These are phyloP conservation scores for Kuraishia borneana DNA, from an alignment of 805 yeast genomes.

Conservation along the genomic window DNA sequence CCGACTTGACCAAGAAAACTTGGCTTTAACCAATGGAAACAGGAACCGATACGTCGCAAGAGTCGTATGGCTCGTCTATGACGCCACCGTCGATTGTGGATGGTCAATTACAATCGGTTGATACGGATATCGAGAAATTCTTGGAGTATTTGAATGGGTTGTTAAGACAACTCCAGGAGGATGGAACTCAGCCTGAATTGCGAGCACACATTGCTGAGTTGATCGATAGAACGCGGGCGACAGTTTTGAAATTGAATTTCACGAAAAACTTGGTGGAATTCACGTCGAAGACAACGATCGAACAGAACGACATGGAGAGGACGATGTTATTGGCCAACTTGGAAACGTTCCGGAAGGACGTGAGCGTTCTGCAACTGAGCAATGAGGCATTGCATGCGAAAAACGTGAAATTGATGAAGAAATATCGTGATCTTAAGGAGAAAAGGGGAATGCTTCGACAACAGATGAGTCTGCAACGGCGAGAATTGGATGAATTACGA, in stretches of 20 bases:
- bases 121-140: background rate
- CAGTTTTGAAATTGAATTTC: slow-evolving; percentile 18
- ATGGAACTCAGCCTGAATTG: background rate
- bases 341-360: slow-evolving; percentile 14
- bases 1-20: no score
- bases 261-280: slow-evolving; percentile 18
- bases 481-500: slow-evolving; percentile 13
- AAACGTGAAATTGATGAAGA: slow-evolving; percentile 20
- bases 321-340: slow-evolving; percentile 16
- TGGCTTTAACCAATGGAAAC: slow-evolving; percentile 19
- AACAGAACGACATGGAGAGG: slow-evolving; percentile 18
- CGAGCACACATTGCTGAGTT: background rate
- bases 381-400: slow-evolving; percentile 18
- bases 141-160: background rate
- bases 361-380: slow-evolving; percentile 14
- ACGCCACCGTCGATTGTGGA: no score
- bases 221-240: slow-evolving; percentile 6
- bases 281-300: slow-evolving; percentile 15
- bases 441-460: slow-evolving; percentile 14
- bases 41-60: no score
- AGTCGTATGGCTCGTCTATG: no score
- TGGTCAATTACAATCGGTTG: background rate
- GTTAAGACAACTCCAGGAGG: background rate
- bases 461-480: slow-evolving; percentile 16
- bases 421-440: slow-evolving; percentile 16